Conservation (phyloP, 768 basidiomycete genomes). For the Mycena sanguinolenta region DNA sequence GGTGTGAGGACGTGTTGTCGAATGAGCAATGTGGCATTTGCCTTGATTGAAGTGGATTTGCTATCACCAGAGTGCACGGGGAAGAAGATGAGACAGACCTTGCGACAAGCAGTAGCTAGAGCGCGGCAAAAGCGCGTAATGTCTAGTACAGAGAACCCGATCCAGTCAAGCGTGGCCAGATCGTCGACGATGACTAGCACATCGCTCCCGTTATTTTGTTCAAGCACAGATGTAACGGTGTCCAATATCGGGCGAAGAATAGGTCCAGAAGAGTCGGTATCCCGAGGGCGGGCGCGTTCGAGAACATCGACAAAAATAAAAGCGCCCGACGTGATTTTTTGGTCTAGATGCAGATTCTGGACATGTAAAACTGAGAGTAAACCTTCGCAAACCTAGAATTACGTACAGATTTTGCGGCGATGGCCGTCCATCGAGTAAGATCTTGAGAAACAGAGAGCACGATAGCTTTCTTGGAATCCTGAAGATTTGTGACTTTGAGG, state of each 20-base stretch:
- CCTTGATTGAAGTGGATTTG: constrained; percentile 49
- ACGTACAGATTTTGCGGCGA: constrained; percentile 75
- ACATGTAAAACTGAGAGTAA: not conserved
- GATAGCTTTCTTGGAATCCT: constrained; percentile 49
- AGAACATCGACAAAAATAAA: constrained; percentile 70
- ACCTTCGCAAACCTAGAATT: not conserved
- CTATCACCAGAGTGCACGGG: not conserved
- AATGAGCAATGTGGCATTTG: constrained; percentile 67
- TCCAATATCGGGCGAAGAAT: constrained; percentile 54
- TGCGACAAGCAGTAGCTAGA: constrained; percentile 65
- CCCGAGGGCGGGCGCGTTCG: constrained; percentile 49
- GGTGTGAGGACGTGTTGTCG: constrained; percentile 74
- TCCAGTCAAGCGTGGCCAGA: constrained; percentile 77
- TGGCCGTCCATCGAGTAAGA: constrained; percentile 70
- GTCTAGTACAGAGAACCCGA: constrained; percentile 67
- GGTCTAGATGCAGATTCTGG: constrained; percentile 57
- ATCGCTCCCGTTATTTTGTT: constrained; percentile 23
- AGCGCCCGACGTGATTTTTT: constrained; percentile 51
- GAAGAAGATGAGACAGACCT: constrained; percentile 51
- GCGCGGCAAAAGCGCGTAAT: constrained; percentile 73
- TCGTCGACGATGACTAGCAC: constrained; percentile 79
- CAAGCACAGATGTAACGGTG: constrained; percentile 47
- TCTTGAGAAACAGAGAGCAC: constrained; percentile 72
- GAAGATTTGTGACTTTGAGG: constrained; percentile 55
- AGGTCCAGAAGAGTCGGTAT: constrained; percentile 36